These are phyloP conservation scores for Fusarium torulosum DNA, from an alignment of 2,329 filamentous ascomycete species.

Conservation along the genomic window DNA sequence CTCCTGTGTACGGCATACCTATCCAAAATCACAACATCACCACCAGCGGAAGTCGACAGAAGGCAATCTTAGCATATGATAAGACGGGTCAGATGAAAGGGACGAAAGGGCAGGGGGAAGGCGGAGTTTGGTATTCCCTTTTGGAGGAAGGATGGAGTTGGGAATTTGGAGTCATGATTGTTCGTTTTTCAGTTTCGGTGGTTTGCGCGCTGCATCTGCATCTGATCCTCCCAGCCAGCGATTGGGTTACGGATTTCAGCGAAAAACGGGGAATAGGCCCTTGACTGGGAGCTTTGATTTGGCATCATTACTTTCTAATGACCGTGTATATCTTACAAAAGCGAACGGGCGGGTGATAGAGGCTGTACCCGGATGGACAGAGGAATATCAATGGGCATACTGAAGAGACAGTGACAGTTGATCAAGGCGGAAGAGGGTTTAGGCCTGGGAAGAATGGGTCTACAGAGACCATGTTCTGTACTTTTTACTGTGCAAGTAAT, in stretches of 20 bases:
- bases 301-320: conserved; percentile 50
- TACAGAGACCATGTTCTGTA: conserved; percentile 45
- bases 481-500: conserved; percentile 46
- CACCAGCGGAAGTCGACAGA: conserved; percentile 3
- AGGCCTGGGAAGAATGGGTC: conserved; percentile 29
- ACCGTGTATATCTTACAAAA: conserved; percentile 50
- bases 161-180: conserved; percentile 52
- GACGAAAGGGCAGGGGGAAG: conserved; percentile 32
- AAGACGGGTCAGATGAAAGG: not conserved
- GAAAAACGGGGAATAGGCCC: conserved; percentile 45
- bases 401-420: conserved; percentile 33
- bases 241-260: conserved; percentile 48
- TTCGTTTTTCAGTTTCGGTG: conserved; percentile 50
- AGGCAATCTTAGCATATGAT: conserved; percentile 20
- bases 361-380: conserved; percentile 39
- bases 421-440: conserved; percentile 28
- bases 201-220: conserved; percentile 51
- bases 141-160: conserved; percentile 50
- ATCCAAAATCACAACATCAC: conserved; percentile 8
- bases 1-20: conserved; percentile 14
- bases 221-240: conserved; percentile 48
- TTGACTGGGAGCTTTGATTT: conserved; percentile 49
- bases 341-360: conserved; percentile 44
- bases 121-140: conserved; percentile 49
- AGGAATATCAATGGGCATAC: conserved; percentile 28